Percentiles rank a stretch among this genome's conserved stretches.
Conservation (phyloP, 306 rosid genomes). For the Malus domestica region ASM211411v1 NC_041805.1:31933501-31934000, state of each 20-base stretch:
- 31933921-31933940: constrained; percentile 82
- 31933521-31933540: constrained; percentile 86
- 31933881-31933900: constrained; percentile 95
- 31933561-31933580: constrained; percentile 83
- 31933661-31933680: constrained; percentile 49
- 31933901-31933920: constrained; percentile 69
- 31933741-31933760: background rate
- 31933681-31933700: background rate
- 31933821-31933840: constrained; percentile 55
- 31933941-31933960: constrained; percentile 29
- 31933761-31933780: background rate
- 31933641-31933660: constrained; percentile 65
- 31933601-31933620: constrained; percentile 79
- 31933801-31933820: constrained; percentile 45
- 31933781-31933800: constrained; percentile 53
- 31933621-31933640: constrained; percentile 86
- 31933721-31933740: constrained; percentile 6
- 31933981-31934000: constrained; percentile 5
- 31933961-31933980: constrained; percentile 3
- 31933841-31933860: constrained; percentile 35
- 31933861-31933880: constrained; percentile 52
- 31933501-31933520: constrained; percentile 88
- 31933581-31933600: constrained; percentile 77
- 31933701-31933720: constrained; percentile 5
- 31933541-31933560: constrained; percentile 82